A percentile compares a stretch with the other conserved stretches of the same genome.
phyloP scores from a whole-genome alignment of 768 basidiomycete genomes.

The Hericium alpestre region DNA sequence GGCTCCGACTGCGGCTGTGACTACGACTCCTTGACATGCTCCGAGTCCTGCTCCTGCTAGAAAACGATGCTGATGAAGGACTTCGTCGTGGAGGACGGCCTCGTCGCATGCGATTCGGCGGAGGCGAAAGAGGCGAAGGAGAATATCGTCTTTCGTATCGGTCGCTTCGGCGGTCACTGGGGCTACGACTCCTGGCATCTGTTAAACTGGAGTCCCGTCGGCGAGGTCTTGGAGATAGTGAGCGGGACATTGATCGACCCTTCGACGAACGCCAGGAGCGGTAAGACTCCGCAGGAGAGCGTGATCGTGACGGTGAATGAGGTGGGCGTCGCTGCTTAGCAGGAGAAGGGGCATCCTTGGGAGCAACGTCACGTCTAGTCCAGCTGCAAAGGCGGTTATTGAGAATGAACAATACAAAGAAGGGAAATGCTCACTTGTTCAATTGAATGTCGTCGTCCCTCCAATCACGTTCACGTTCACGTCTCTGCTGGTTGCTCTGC shows the following conservation, averaged over 20 bases:
- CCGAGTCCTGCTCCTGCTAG: not conserved
- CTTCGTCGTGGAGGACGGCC: constrained; percentile 8
- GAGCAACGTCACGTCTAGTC: constrained; percentile 47
- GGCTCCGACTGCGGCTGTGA: constrained; percentile 39
- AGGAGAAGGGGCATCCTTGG: constrained; percentile 28
- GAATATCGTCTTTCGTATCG: constrained; percentile 22
- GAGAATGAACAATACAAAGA: constrained; percentile 4
- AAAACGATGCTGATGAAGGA: not conserved
- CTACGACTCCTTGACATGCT: constrained; percentile 31
- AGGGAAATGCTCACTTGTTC: constrained; percentile 51
- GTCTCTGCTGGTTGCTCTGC: constrained; percentile 20
- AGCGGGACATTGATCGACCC: constrained; percentile 54
- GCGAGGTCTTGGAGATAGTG: constrained; percentile 29
- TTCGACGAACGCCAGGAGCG: constrained; percentile 55
- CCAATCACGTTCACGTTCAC: constrained; percentile 25
- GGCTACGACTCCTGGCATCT: constrained; percentile 34
- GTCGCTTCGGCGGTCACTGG: constrained; percentile 34
- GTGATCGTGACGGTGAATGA: constrained; percentile 42
- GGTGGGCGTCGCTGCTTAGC: constrained; percentile 32
- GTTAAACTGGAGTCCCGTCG: constrained; percentile 42
- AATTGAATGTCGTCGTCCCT: constrained; percentile 51
- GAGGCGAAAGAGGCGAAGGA: constrained; percentile 21
- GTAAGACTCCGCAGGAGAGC: constrained; percentile 55
- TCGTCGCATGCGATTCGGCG: constrained; percentile 8
- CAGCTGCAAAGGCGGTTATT: constrained; percentile 34